Base-by-base conservation (phyloP, 179 eudicot genomes). In the Beta corolliflora region DNA sequence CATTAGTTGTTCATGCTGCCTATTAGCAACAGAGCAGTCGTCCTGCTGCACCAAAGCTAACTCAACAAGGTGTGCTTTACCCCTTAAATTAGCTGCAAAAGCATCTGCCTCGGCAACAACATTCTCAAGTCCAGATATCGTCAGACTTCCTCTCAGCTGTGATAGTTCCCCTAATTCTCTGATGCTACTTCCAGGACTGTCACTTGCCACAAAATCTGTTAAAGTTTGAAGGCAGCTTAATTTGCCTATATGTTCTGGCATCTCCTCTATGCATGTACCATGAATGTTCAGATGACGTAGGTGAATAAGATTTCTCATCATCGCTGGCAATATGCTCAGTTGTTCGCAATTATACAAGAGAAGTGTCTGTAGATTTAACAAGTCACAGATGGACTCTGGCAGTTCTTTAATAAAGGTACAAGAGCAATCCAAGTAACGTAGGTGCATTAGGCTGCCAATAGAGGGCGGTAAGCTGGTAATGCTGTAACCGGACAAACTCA, bases 261-360 rank as follows among this genome's bases (percentile, higher is more conserved):
- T 77, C 23, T 77, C 61, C 46, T 48, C 0, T 2, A 50, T 71
- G 72, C 72, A 9, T 29, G 73, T 66, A 5, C 60, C 80, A 46
- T 46, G 31, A 2, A 77, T n/a, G 44, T 77, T 48, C 50, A 77
- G 73, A 77, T 77, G 73, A 8, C 60, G 72, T 23, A 77, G 7
- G 16, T 25, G 45, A 21, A 52, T 15, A 11, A 77, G 80, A 10
- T 64, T 63, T 68, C 52, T 61, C 11, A 45, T 48, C 16, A 16
- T 25, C 10, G 36, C 14, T 11, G 80, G 61, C 73, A 77, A 16
- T 45, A 0, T 9, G 5, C 11, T 66, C 7, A 77, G 25, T 15
- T 66, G n/a, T 6, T 3, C 0, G 29, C 73, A 66, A 2, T 77
- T 5, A 5, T 8, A 3, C 9, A 65, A 29, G 15, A 77, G 44